Base-by-base conservation (phyloP, 2,329 filamentous ascomycete species). In the Alternaria infectoria region DNA sequence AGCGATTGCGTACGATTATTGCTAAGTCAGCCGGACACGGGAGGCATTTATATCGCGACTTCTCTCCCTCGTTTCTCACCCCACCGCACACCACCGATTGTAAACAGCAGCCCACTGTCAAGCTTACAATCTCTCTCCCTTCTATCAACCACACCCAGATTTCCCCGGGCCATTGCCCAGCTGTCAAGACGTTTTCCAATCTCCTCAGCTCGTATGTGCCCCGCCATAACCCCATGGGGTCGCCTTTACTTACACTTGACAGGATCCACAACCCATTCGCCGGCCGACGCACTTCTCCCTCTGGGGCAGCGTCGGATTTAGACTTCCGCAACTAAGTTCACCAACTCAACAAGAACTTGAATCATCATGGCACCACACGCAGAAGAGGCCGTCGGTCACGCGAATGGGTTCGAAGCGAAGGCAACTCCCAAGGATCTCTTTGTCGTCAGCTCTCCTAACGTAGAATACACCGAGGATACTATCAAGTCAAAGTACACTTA, bases 181-280 rank as follows among this genome's bases (percentile, higher is more conserved):
- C 86, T 90, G 91, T 88, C 93, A 97, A 92, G 85, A 97, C 93
- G 94, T 97, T 97, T 91, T 95, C 93, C 87, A 97, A 97, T 86
- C 91, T 96, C 77, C 91, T 97, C 75, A 96, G 96, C 89, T 97
- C 93, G 94, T 97, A 88, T 82, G 93, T 85, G 64, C 67, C 64
- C 69, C 66, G 62, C 69, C 61, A 63, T 54, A 30, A 46, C 54
- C 40, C 54, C 7, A 28, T 57, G 58, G 54, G 49, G 50, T 54
- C 28, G 52, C 26, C 46, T 54, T 64, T 45, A 70, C 74, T 78
- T 52, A 77, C 70, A 52, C 10, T 26, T 19, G 25, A 23, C 81
- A 97, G 94, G 82, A 88, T 90, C 83, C 93, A 97, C 86, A 91
- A 97, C 89, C 92, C 93, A 87, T 97, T 93, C 90, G 94, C 95